These are phyloP conservation scores for Pichia sp. DNA, from an alignment of 1,139 yeast genomes.

Conservation along the genomic window DNA sequence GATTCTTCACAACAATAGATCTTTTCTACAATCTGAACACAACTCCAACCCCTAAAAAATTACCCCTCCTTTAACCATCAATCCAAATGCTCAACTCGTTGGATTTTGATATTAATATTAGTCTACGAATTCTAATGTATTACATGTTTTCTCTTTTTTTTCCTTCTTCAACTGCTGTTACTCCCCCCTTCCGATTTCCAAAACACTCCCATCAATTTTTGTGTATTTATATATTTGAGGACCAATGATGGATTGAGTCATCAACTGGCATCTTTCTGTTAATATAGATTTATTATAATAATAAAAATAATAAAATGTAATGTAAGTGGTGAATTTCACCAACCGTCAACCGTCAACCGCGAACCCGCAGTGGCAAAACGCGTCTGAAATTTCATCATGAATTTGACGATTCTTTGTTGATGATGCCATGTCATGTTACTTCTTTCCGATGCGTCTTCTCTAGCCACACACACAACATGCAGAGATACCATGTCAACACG, in stretches of 20 bases:
- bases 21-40: conserved; percentile 10
- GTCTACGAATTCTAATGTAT: conserved; percentile 12
- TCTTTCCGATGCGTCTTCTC: too few species aligned
- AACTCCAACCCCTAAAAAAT: too few species aligned
- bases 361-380: too few species aligned
- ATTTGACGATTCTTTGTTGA: too few species aligned
- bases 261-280: conserved; percentile 26
- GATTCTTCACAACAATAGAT: not conserved
- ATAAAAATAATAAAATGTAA: not conserved
- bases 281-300: conserved; percentile 13
- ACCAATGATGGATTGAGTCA: conserved; percentile 25
- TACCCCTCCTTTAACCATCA: too few species aligned
- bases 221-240: conserved; percentile 19
- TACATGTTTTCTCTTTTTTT: conserved; percentile 4
- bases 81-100: conserved; percentile 21
- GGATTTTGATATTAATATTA: conserved; percentile 11
- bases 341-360: too few species aligned
- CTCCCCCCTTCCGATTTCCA: not conserved
- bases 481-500: too few species aligned
- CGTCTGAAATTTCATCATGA: too few species aligned
- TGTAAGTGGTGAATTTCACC: too few species aligned
- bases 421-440: too few species aligned
- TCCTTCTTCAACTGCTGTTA: conserved; percentile 2
- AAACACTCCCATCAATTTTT: conserved; percentile 14
- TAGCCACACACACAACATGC: too few species aligned